Evolutionary conservation across 257 asterid species (phyloP), one percentile per base, ranked within the genome.

Genomic region (Paulownia fortunei): DNA sequence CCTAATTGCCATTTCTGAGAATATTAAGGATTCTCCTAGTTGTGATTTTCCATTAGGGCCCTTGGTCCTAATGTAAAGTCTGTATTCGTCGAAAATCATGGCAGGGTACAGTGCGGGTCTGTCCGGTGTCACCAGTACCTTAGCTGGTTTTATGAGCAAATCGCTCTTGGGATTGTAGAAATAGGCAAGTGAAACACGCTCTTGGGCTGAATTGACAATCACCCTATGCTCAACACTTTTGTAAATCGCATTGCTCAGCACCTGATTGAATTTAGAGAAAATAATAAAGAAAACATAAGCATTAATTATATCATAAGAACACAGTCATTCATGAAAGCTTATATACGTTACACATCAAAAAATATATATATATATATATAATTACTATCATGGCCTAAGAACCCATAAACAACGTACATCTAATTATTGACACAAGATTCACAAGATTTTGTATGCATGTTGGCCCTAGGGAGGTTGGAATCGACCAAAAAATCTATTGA

Each of bases 211-310:
- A 75, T 91, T 91, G 0, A 91, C 95, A 0, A 85, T 85, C 46
- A 91, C 97, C 59, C 97, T 67, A 39, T 91, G 97, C 83, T 91
- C 95, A 3, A 91, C 88, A n/a, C 97, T 91, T 72, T 83, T 89
- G 26, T 89, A 91, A 13, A 76, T 87, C 0, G 89, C 91, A 26
- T 91, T 91, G n/a, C 92, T 88, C 34, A 91, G 19, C 2, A 91
- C 86, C 97, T 91, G 69, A 68, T 26, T 27, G 6, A 10, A n/a
- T n/a, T 60, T 60, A n/a, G n/a, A n/a, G n/a, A n/a, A n/a, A n/a
- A n/a, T 4, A 9, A 0, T 27, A 60, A 16, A 10, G 1, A 21
- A 10, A 56, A 10, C 9, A 10, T 24, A 8, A 10, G 23, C 4
- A 26, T 58, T 21, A 58, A 4, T 58, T 24, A 10, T n/a, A n/a